Evolutionary conservation across 2,329 filamentous ascomycete species (phyloP).

Genomic region (Orbilia quercus): DNA sequence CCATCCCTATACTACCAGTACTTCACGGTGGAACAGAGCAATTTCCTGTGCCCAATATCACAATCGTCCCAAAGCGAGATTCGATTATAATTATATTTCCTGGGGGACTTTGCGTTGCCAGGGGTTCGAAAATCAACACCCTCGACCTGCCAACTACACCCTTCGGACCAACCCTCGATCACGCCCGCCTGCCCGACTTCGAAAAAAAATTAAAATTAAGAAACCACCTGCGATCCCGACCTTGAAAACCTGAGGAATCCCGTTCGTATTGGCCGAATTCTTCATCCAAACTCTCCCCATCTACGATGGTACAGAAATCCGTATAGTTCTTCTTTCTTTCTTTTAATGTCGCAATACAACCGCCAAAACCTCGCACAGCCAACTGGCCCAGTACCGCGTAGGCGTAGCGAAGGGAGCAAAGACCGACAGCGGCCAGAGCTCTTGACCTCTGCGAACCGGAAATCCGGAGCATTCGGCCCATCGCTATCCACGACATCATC

Average conservation of each 20-base stretch:
- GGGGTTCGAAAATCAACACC: conserved; percentile 53
- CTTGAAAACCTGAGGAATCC: conserved; percentile 7
- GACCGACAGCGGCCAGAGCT: conserved; percentile 56
- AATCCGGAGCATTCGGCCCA: conserved; percentile 54
- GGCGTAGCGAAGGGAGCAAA: conserved; percentile 57
- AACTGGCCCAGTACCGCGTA: conserved; percentile 55
- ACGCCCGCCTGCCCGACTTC: conserved; percentile 28
- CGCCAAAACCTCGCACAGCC: conserved; percentile 55
- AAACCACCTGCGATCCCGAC: not conserved
- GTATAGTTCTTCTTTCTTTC: conserved; percentile 26
- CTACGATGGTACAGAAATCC: conserved; percentile 50
- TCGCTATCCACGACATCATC: conserved; percentile 21
- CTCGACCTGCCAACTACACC: conserved; percentile 46
- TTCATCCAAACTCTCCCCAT: not conserved
- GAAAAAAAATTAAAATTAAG: not conserved
- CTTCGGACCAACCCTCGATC: conserved; percentile 44
- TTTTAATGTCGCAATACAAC: conserved; percentile 56
- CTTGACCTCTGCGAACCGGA: conserved; percentile 47
- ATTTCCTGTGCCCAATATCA: too few species aligned
- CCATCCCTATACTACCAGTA: too few species aligned
- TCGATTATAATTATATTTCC: not conserved
- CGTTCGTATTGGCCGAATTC: conserved; percentile 8
- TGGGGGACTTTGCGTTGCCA: conserved; percentile 44
- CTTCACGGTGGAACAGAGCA: too few species aligned
- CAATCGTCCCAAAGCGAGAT: too few species aligned